Base-by-base conservation (phyloP, 1,284 basidiomycete genomes). In the Pseudozyma hubeiensis region DNA sequence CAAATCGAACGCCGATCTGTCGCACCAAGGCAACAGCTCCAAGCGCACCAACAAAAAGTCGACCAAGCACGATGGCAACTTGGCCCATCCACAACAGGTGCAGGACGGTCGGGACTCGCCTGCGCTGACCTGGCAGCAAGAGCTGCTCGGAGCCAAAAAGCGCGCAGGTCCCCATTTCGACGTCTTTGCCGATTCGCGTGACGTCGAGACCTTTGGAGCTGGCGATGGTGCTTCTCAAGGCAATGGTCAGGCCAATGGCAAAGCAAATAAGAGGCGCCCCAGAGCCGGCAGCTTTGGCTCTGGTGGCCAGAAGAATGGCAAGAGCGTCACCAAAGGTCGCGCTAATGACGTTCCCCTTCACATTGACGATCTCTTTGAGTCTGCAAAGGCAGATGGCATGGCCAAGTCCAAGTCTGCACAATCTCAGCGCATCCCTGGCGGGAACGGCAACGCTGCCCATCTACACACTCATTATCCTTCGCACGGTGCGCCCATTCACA, bases 111-210 rank as follows among this genome's bases (percentile, higher is more conserved):
- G 56, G 19, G 73, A 65, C 40, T 72, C 74, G 19, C 64, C 67
- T n/a, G 65, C 68, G 16, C 33, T 78, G 44, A 80, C 76, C 31
- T 80, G 78, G 78, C 78, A 80, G 58, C 78, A 80, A 39, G 76
- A 75, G 55, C 63, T 78, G 9, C 46, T 80, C 11, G 67, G 61
- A 17, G 62, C 56, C 49, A 69, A 78, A 60, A 75, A 73, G 60
- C 67, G 66, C 33, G 46, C 46, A 8, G 78, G 78, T 4, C 75
- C 76, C 45, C 68, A 74, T 29, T 78, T 63, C 51, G 78, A 78
- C 40, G 74, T 78, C 56, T 79, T 79, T 62, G 78, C 78, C 16
- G 78, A 79, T 53, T 64, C 75, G 0, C 69, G 73, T 19, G 78
- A 79, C 35, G 70, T 66, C 51, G 73, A 73, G 35, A 79, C 78